Evolutionary conservation across 179 eudicot species (phyloP), one percentile per base, ranked within the genome.

Genomic region (Carnegiea gigantea): DNA sequence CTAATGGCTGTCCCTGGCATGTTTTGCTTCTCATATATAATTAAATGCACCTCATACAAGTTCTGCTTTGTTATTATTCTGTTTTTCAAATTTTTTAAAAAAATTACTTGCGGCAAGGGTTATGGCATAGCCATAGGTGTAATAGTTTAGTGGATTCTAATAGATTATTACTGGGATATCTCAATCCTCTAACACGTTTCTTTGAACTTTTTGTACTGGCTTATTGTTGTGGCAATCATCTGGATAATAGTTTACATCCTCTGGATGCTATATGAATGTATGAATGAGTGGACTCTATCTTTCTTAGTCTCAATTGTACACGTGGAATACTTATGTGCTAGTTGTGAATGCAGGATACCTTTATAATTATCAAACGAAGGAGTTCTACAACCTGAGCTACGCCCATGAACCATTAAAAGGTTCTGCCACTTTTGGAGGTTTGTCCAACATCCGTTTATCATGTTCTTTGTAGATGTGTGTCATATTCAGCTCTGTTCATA

Each of bases 371-470:
- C 99, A 95, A 77, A 90, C 99, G 65, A 95, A 88, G 84, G 99
- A 95, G 86, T 95, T 93, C 82, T 92, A 94, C 78, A 95, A 95
- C 82, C 90, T 95, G 80, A 92, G 97, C 78, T 90, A 89, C 83
- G 99, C 97, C 73, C 98, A 90, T 78, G 94, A 92, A 86, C 98
- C 96, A 85, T 92, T 93, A 33, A 95, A 90, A 85, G 92, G 89
- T 76, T 94, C 93, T 80, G 92, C 91, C 65, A 89, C 85, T 82
- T 91, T 93, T 82, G 99, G 98, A 92, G 99, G 98, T 95, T 75
- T 82, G 90, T 83, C 77, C 57, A 48, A 48, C 75, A 82, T 74
- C 33, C 73, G 0, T 71, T 33, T 78, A 44, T 84, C 51, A 38
- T 23, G 26, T 30, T 30, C 12, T 38, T 71, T 12, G 1, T 64